Evolutionary conservation across 257 asterid genomes (phyloP), one percentile per base, ranked within the genome.

Genomic region (Ehretia macrophylla): DNA sequence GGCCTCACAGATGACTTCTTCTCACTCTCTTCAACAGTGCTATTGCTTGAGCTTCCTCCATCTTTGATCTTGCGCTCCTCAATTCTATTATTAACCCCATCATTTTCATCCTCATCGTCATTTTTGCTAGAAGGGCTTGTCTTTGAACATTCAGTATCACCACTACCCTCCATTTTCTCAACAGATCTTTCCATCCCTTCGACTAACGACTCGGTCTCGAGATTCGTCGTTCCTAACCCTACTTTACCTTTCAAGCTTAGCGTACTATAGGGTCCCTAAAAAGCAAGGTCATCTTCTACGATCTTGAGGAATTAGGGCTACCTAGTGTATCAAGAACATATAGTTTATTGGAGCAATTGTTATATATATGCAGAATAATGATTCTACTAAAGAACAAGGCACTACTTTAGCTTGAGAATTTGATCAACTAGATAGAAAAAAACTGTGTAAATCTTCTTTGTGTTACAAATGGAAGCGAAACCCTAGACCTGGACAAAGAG

Each of bases 11-110:
- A 66, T 4, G 85, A 27, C 79, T 80, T 86, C 76, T 86, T 88
- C 11, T 79, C 65, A 32, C 47, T 72, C 72, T 82, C 95, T 60
- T 84, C 95, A 0, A 86, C 82, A 8, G 94, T 81, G 72, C 97
- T 82, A 21, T 77, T 82, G 81, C 97, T 83, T 42, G 94, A 83
- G 77, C 91, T 86, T 61, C 90, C 94, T 59, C 95, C 90, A 37
- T 83, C 81, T 66, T 70, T 79, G 21, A 17, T 55, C 66, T 80
- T 77, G 13, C 8, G 6, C 6, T 21, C 65, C 14, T 57, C 35
- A 39, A 4, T 13, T 13, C 19, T 56, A 42, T 3, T 14, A 1
- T 42, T 10, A 42, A 42, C 8, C 6, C 37, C 58, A 4, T 63
- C 67, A 14, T 77, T 60, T 40, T 69, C 84, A 5, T 70, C 82